A percentile compares a stretch with the other conserved stretches of the same genome.
Conservation (phyloP, 1,139 yeast species). For the Scheffersomyces titani region DNA sequence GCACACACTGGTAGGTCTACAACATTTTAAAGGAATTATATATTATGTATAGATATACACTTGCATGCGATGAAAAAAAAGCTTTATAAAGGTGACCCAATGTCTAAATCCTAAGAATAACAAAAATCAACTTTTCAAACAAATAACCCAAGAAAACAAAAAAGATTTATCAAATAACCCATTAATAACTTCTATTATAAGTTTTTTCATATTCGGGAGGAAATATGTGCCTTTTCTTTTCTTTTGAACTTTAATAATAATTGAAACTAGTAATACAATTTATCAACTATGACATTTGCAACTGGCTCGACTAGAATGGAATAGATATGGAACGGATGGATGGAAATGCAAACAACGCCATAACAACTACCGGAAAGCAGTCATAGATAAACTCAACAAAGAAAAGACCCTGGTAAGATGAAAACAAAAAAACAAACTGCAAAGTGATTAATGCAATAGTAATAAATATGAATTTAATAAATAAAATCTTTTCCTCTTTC, state of each 20-base stretch:
- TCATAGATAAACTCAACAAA: neutral
- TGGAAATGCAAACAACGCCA: neutral
- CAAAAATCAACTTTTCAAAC: constrained; percentile 16
- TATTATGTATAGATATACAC: neutral
- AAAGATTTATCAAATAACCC: constrained; percentile 30
- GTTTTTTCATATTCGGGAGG: constrained; percentile 11
- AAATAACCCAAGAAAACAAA: constrained; percentile 23
- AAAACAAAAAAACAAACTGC: constrained; percentile 2
- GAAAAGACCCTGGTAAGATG: neutral
- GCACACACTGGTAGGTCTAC: neutral
- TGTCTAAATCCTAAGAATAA: constrained; percentile 38
- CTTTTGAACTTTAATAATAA: constrained; percentile 8
- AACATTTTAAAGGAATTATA: neutral
- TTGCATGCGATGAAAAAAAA: constrained; percentile 8
- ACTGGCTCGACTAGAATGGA: neutral
- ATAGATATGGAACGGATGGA: neutral
- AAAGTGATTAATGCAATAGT: constrained; percentile 26
- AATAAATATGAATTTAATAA: constrained; percentile 8
- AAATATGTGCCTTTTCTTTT: constrained; percentile 11
- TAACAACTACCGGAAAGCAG: neutral
- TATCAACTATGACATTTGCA: constrained; percentile 1
- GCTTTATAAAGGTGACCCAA: constrained; percentile 33
- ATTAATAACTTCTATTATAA: constrained; percentile 28
- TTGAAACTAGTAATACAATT: constrained; percentile 16
- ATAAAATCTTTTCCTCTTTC: constrained; percentile 16